Evolutionary conservation across 768 basidiomycete species (phyloP).

Genomic region (Pleurotus ostreatus): DNA sequence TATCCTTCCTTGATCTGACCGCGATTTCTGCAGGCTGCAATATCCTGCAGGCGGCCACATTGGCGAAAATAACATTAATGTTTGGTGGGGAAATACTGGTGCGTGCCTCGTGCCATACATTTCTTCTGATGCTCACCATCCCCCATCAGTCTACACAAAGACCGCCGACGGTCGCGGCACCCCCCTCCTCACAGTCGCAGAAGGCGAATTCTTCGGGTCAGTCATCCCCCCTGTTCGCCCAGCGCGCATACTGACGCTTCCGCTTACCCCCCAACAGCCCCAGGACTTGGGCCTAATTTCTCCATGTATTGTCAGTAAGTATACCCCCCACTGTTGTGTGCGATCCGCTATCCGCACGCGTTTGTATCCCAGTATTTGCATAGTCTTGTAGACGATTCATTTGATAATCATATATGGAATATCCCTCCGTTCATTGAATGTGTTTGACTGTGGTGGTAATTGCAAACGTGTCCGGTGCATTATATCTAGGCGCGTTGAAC

Average conservation of each 20-base stretch:
- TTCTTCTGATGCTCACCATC: neutral
- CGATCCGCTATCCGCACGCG: neutral
- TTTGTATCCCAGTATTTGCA: neutral
- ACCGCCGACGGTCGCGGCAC: slow-evolving; percentile 37
- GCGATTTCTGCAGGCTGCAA: slow-evolving; percentile 9
- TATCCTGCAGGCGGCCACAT: slow-evolving; percentile 10
- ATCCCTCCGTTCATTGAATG: too few relatives aligned
- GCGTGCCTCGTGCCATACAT: neutral
- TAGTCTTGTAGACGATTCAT: neutral
- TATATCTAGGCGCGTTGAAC: too few relatives aligned
- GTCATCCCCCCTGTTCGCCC: slow-evolving; percentile 6
- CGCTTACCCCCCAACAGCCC: neutral
- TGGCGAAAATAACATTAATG: slow-evolving; percentile 1
- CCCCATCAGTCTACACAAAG: slow-evolving; percentile 25
- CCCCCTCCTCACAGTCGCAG: slow-evolving; percentile 26
- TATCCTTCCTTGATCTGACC: neutral
- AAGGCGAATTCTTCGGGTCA: slow-evolving; percentile 27
- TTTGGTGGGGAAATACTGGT: slow-evolving; percentile 16
- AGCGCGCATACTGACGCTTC: neutral
- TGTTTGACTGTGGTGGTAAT: too few relatives aligned
- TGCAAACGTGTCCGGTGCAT: too few relatives aligned
- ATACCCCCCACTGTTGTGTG: neutral
- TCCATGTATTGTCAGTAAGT: neutral
- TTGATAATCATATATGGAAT: too few relatives aligned
- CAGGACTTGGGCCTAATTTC: neutral